Base-by-base conservation (phyloP, 2,329 filamentous ascomycete species). In the Arthrobotrys megalospora region DNA sequence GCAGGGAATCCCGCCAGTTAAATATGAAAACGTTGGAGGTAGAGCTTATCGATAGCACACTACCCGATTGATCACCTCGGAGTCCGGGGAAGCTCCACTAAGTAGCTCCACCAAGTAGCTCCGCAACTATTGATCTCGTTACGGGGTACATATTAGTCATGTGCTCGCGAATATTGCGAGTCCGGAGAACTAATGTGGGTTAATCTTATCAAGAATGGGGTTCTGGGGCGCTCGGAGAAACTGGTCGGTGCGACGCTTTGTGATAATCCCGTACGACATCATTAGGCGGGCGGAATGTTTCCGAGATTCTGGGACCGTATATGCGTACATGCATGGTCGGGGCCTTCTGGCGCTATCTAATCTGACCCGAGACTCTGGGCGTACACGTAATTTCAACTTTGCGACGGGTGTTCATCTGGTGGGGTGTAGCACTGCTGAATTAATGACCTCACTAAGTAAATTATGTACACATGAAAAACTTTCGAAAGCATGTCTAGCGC, bases 31-130 rank as follows among this genome's bases (percentile, higher is more conserved):
- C 43, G 24, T 47, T 64, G 14, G n/a, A 64, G 60, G 14, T 64
- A 36, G 16, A 3, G 32, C 66, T 64, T 71, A 70, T 69, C 65
- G 65, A 77, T 77, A 70, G 58, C 60, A 34, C 58, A 58, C 8
- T 73, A 36, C 14, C 69, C 69, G 62, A 66, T 47, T 10, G 28
- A 60, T 52, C 24, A 47, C 38, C 65, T 76, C 72, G 72, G 71
- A 68, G 63, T 69, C 63, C 58, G 72, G 72, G 72, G 72, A 70
- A 70, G 72, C 48, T 70, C 72, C 58, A 65, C 41, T 36, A 41
- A 24, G 19, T 64, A 36, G 64, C 36, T 32, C 72, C 58, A 65
- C 41, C 47, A 41, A 24, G 19, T 64, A 36, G 64, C 36, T 32
- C 36, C 48, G 45, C 71, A 38, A n/a, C 62, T 66, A 36, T 34